A percentile compares a stretch with the other conserved stretches of the same genome.
These are phyloP conservation scores for Alternaria viburni DNA, from an alignment of 2,329 filamentous ascomycete species.

Conservation along the genomic window DNA sequence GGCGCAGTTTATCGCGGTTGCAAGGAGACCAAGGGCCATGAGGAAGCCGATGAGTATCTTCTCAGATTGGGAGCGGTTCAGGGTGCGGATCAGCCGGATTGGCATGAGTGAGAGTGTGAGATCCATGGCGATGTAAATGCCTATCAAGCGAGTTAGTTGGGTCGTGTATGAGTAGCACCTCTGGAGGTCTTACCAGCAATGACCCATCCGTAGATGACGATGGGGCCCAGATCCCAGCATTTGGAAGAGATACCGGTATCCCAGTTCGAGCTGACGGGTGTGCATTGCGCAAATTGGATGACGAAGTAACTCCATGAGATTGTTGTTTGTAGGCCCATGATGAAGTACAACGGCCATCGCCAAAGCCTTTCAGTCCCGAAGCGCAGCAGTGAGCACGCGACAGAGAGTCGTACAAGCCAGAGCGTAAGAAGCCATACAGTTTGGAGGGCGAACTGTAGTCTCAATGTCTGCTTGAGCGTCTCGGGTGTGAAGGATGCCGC, in stretches of 20 bases:
- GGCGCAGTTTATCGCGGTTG: constrained; percentile 26
- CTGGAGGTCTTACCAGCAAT: constrained; percentile 22
- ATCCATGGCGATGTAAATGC: constrained; percentile 33
- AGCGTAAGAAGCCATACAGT: constrained; percentile 33
- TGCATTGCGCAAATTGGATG: constrained; percentile 37
- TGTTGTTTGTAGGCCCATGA: constrained; percentile 30
- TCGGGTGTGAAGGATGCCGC: constrained; percentile 20
- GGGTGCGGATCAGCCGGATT: constrained; percentile 28
- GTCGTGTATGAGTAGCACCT: neutral
- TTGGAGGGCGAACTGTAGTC: constrained; percentile 35
- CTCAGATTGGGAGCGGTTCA: constrained; percentile 27
- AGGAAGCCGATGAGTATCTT: constrained; percentile 32
- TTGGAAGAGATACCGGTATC: constrained; percentile 26
- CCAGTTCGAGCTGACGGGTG: constrained; percentile 30
- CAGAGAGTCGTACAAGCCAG: constrained; percentile 30
- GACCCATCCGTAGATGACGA: constrained; percentile 33
- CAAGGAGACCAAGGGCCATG: constrained; percentile 32
- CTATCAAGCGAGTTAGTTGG: constrained; percentile 5
- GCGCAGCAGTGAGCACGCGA: constrained; percentile 33
- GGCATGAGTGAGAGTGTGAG: constrained; percentile 35
- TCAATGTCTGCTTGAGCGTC: constrained; percentile 16
- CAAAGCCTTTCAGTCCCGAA: constrained; percentile 27
- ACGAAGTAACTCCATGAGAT: constrained; percentile 32
- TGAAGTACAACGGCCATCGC: constrained; percentile 26
- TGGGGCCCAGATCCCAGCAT: constrained; percentile 28